Percentiles rank a stretch among this genome's conserved stretches.
Evolutionary conservation across 2,329 filamentous ascomycete genomes (phyloP).

Genomic region (Beauveria bassiana): DNA sequence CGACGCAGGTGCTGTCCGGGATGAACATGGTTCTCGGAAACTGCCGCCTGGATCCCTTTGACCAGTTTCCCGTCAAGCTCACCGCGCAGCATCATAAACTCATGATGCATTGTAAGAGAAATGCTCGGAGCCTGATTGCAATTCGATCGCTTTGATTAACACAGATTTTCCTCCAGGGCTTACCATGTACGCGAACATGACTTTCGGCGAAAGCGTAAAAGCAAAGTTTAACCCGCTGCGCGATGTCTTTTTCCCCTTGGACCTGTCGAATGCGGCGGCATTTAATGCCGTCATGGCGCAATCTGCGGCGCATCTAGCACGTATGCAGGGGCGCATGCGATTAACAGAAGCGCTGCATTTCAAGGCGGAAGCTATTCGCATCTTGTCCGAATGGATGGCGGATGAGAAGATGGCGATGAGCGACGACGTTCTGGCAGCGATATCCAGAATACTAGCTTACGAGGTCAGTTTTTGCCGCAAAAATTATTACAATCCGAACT

Average conservation of each 20-base stretch:
- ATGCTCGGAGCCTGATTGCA: no score
- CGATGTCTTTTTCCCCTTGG: conserved; percentile 32
- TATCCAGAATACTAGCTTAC: background rate
- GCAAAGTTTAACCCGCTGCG: conserved; percentile 29
- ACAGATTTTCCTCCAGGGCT: conserved; percentile 18
- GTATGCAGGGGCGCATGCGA: conserved; percentile 22
- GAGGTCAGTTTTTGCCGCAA: background rate
- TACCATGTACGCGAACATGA: conserved; percentile 23
- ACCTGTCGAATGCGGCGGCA: conserved; percentile 32
- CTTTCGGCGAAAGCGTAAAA: conserved; percentile 22
- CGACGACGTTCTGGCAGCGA: conserved; percentile 19
- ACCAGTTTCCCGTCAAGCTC: conserved; percentile 25
- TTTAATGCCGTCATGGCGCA: conserved; percentile 35
- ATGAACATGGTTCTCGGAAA: conserved; percentile 22
- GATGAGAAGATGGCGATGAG: conserved; percentile 23
- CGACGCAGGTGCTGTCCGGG: conserved; percentile 18
- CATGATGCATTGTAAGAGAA: conserved; percentile 27
- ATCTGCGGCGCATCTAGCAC: conserved; percentile 29
- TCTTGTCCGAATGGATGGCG: conserved; percentile 25
- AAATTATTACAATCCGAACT: background rate
- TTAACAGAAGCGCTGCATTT: conserved; percentile 23
- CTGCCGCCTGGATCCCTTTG: conserved; percentile 26
- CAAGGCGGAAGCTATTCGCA: conserved; percentile 28
- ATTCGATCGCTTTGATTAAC: background rate
- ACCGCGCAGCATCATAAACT: conserved; percentile 27